Percentiles rank a stretch among this genome's conserved stretches.
phyloP scores from a whole-genome alignment of 202 grass and related monocot species.

The Panicum virgatum region DNA sequence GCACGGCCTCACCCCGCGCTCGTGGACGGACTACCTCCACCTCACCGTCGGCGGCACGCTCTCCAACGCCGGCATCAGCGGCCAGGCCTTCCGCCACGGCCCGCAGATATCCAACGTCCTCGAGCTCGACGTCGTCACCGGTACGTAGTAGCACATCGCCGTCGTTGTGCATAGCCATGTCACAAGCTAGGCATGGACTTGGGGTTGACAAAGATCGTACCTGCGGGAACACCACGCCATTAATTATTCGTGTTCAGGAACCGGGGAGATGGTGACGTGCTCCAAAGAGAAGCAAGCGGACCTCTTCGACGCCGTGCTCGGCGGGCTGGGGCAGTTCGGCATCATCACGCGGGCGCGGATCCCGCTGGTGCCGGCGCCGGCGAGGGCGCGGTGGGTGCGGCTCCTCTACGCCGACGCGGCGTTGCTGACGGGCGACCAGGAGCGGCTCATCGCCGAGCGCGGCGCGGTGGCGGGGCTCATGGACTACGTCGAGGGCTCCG shows the following conservation, averaged over 20 bases:
- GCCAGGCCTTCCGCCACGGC: slow-evolving; percentile 77
- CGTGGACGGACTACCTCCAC: slow-evolving; percentile 85
- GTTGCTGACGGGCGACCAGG: slow-evolving; percentile 60
- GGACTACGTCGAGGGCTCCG: slow-evolving; percentile 80
- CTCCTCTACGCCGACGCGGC: slow-evolving; percentile 58
- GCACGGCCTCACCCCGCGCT: slow-evolving; percentile 54
- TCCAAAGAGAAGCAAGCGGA: slow-evolving; percentile 47
- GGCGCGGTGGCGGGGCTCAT: slow-evolving; percentile 41
- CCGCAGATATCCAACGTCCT: slow-evolving; percentile 79
- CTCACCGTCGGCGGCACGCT: slow-evolving; percentile 85
- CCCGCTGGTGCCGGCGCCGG: slow-evolving; percentile 50
- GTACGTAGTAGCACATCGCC: slow-evolving; percentile 12
- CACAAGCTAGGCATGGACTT: background rate
- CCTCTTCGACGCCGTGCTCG: slow-evolving; percentile 71
- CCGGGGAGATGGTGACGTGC: slow-evolving; percentile 63
- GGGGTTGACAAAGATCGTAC: too few relatives aligned
- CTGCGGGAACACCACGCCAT: background rate
- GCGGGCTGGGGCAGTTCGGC: slow-evolving; percentile 85
- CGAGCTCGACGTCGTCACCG: slow-evolving; percentile 79
- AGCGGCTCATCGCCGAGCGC: slow-evolving; percentile 49
- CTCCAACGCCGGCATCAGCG: slow-evolving; percentile 84
- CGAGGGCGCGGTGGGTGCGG: slow-evolving; percentile 61
- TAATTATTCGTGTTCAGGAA: slow-evolving; percentile 26
- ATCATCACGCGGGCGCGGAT: slow-evolving; percentile 85
- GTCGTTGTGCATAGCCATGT: background rate